Conservation (phyloP, 2,329 filamentous ascomycete species). For the Clarireedia paspali region DNA sequence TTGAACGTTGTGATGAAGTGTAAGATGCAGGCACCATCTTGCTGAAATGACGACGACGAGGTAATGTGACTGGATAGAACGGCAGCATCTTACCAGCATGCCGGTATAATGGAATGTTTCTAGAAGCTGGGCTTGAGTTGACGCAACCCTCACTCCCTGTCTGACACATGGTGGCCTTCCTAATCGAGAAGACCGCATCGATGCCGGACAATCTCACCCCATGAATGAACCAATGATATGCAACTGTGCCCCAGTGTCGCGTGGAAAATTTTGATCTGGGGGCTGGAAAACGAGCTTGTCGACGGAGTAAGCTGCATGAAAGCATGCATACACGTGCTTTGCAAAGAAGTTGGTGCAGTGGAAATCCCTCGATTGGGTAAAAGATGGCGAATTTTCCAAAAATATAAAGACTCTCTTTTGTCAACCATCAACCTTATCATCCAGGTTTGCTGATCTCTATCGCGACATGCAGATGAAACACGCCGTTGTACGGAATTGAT, state of each 20-base stretch:
- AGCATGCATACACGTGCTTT: conserved; percentile 2
- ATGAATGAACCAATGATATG: background rate
- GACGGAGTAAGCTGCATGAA: conserved; percentile 8
- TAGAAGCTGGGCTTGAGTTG: conserved; percentile 4
- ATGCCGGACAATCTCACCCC: background rate
- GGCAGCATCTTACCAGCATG: background rate
- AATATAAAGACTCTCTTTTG: conserved; percentile 8
- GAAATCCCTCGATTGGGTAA: conserved; percentile 1
- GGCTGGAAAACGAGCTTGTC: background rate
- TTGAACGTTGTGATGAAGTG: background rate
- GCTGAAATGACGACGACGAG: background rate
- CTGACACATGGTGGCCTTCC: conserved; percentile 3
- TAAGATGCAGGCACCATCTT: conserved; percentile 1
- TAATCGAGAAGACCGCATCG: conserved; percentile 1
- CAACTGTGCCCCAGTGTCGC: background rate
- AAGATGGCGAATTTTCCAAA: conserved; percentile 3
- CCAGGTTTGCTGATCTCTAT: background rate
- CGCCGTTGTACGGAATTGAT: conserved; percentile 1
- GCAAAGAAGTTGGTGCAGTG: background rate
- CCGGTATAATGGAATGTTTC: conserved; percentile 4
- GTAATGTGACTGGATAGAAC: conserved; percentile 2
- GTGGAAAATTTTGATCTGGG: background rate
- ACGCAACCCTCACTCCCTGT: conserved; percentile 3
- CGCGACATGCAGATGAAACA: conserved; percentile 8
- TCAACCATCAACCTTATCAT: background rate